phyloP scores from a whole-genome alignment of 306 rosid species.

The Rosa persica region DNA sequence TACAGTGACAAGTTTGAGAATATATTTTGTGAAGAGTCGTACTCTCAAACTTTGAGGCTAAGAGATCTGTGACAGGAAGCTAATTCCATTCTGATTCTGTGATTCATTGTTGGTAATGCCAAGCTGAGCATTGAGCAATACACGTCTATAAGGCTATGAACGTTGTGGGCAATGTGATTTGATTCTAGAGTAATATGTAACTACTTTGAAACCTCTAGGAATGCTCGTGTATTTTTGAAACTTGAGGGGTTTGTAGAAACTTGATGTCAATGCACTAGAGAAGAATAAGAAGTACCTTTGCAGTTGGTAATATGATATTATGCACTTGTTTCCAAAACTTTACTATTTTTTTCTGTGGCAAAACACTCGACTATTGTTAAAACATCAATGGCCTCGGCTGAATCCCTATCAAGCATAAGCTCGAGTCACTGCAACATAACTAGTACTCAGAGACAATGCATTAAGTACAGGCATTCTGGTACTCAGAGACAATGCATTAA shows the following conservation, averaged over 20 bases:
- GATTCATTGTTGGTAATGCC: not conserved
- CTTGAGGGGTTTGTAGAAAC: not conserved
- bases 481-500: not conserved
- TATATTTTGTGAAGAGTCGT: constrained; percentile 21
- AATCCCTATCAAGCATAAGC: not conserved
- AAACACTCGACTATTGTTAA: not conserved
- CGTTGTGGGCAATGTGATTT: not conserved
- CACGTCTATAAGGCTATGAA: not conserved
- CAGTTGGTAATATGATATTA: not conserved
- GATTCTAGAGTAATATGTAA: not conserved
- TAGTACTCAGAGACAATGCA: not conserved
- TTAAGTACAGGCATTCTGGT: not conserved
- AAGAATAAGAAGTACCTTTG: not conserved
- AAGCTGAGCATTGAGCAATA: not conserved
- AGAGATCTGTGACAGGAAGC: not conserved
- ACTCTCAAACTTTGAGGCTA: constrained; percentile 1
- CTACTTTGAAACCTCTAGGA: not conserved
- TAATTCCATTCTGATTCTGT: not conserved
- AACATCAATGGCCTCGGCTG: not conserved
- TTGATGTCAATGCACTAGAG: not conserved
- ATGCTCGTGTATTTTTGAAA: not conserved
- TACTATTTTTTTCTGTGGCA: not conserved
- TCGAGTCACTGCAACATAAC: not conserved
- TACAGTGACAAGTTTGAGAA: constrained; percentile 1
- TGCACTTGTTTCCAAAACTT: not conserved